Base-by-base conservation (phyloP, 768 basidiomycete genomes). In the Piloderma croceum region DNA sequence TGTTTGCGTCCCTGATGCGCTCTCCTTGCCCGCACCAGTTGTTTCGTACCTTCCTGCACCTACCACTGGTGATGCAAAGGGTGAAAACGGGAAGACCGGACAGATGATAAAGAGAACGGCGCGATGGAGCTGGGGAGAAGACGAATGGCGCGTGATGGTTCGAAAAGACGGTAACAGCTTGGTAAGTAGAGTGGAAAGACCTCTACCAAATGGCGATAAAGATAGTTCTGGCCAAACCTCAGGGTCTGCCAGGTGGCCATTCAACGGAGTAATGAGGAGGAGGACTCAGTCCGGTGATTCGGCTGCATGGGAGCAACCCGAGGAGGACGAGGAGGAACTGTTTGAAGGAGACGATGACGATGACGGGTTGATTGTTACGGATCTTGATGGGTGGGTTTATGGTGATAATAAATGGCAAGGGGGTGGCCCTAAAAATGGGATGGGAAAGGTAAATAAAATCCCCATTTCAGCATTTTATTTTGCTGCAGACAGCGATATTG, bases 371-470 rank as follows among this genome's bases (percentile, higher is more conserved):
- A 63, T 67, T 22, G 56, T 65, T 25, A 94, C 91, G 2, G 92
- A 97, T 56, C 56, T 69, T 3, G 90, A 93, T 45, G 92, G 92
- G 4, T 97, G 92, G 92, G 74, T 91, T 5, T 96, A 91, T 53
- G 84, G 81, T 3, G 92, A 93, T 50, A 97, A 97, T 59, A 94
- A 96, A 58, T 97, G 92, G 92, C 91, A 96, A 55, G 73, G 67
- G 15, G 69, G 74, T 32, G 81, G 78, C 39, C 67, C 68, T 41
- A 84, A 81, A 49, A 87, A 88, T 36, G 89, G 90, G 5, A 76
- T 93, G 65, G 86, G 91, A 59, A 92, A 92, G 69, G 82, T 81
- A 31, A 31, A 64, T 51, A 6, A n/a, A n/a, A n/a, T n/a, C n/a
- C n/a, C n/a, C n/a, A n/a, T n/a, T n/a, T n/a, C n/a, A n/a, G n/a